These are phyloP conservation scores for Ganoderma leucocontextum DNA, from an alignment of 1,284 basidiomycete genomes.

Conservation along the genomic window DNA sequence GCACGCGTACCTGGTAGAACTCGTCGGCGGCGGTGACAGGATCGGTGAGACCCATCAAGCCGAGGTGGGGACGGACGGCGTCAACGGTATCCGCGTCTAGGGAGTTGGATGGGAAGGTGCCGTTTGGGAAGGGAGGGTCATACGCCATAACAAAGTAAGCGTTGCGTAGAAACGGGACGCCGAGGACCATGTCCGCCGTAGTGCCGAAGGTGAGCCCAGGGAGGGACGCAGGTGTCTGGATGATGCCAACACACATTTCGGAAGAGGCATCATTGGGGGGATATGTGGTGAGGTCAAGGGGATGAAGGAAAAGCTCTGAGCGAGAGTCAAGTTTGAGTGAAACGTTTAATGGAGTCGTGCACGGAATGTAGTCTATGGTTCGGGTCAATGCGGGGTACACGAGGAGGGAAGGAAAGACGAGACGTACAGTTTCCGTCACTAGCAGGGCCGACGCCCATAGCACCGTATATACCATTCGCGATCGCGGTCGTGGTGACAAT, in stretches of 20 bases:
- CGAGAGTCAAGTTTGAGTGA: constrained; percentile 69
- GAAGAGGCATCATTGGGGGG: constrained; percentile 48
- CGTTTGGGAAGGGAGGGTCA: constrained; percentile 52
- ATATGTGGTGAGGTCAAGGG: constrained; percentile 68
- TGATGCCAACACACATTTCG: constrained; percentile 65
- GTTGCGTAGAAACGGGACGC: constrained; percentile 78
- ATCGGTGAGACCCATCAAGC: constrained; percentile 67
- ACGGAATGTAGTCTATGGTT: constrained; percentile 71
- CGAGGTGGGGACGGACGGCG: constrained; percentile 56
- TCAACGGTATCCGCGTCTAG: constrained; percentile 25
- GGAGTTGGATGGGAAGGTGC: constrained; percentile 49
- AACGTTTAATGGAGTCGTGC: constrained; percentile 72
- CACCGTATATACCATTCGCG: constrained; percentile 84
- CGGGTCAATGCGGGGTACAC: constrained; percentile 8
- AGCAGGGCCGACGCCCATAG: constrained; percentile 65
- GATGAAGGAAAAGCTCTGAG: constrained; percentile 66
- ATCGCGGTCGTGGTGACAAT: constrained; percentile 66
- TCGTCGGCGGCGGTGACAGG: constrained; percentile 64
- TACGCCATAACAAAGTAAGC: constrained; percentile 79
- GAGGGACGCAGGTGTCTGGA: constrained; percentile 55
- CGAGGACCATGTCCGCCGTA: constrained; percentile 67
- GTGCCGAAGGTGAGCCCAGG: constrained; percentile 43
- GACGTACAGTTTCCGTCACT: constrained; percentile 70
- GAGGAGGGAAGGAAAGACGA: constrained; percentile 7
- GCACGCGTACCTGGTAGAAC: constrained; percentile 70